Evolutionary conservation across 192 early-diverging fungal species (phyloP).

Genomic region (Gaertneriomyces sp.): DNA sequence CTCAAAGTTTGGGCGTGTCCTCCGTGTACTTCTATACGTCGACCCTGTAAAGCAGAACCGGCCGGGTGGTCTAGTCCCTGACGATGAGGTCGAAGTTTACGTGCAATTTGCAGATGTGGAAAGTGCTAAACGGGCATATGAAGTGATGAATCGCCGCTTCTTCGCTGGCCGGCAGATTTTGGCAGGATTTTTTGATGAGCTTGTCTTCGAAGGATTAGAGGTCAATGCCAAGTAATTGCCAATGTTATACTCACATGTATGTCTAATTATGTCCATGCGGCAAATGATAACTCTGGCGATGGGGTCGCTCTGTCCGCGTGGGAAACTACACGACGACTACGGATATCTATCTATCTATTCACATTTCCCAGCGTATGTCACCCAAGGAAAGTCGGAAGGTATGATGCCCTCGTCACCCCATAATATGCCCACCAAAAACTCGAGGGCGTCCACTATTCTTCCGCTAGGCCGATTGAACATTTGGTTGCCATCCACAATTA

Average conservation of each 20-base stretch:
- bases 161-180: constrained; percentile 75
- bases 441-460: constrained; percentile 51
- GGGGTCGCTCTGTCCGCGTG: no score
- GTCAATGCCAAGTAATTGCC: no score
- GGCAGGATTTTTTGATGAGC: constrained; percentile 41
- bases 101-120: constrained; percentile 61
- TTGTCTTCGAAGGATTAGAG: no score
- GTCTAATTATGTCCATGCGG: no score
- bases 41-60: constrained; percentile 30
- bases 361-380: no score
- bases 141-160: constrained; percentile 72
- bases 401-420: constrained; percentile 39
- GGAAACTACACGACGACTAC: no score
- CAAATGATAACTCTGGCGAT: no score
- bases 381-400: constrained; percentile 41
- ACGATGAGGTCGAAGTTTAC: constrained; percentile 69
- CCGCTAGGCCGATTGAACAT: constrained; percentile 60
- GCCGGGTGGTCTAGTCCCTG: constrained; percentile 26
- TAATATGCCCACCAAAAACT: constrained; percentile 50
- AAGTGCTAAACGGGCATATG: constrained; percentile 56
- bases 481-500: constrained; percentile 55
- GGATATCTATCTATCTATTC: no score
- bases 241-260: no score
- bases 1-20: constrained; percentile 71
- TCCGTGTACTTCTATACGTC: constrained; percentile 60